phyloP scores from a whole-genome alignment of 2,329 filamentous ascomycete species.

The Pseudogymnoascus sp. region DNA sequence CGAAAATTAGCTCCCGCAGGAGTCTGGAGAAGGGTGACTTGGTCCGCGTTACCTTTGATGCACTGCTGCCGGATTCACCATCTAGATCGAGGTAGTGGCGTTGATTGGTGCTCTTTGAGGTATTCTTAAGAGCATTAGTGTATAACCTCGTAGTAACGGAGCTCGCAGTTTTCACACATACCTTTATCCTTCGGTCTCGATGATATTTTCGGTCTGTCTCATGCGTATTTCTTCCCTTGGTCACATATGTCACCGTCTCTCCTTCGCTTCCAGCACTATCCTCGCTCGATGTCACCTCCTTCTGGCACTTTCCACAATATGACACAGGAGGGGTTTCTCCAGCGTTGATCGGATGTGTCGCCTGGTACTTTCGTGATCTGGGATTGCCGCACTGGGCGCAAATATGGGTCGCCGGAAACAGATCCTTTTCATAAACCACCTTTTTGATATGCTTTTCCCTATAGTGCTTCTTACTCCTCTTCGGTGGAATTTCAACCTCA shows the following conservation, averaged over 20 bases:
- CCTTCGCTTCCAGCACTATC: not conserved
- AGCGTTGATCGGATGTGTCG: slow-evolving; percentile 5
- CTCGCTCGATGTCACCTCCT: not conserved
- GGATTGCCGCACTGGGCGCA: slow-evolving; percentile 3
- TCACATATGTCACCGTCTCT: not conserved
- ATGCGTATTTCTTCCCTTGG: not conserved
- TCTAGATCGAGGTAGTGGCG: not conserved
- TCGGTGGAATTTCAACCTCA: not conserved
- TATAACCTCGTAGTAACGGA: not conserved
- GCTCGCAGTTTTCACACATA: not conserved
- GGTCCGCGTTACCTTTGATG: not conserved
- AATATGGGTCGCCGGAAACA: not conserved
- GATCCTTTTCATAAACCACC: not conserved
- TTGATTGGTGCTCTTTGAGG: not conserved
- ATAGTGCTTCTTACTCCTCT: not conserved
- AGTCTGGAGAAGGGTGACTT: not conserved
- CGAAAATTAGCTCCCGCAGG: not conserved
- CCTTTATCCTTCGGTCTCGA: slow-evolving; percentile 6
- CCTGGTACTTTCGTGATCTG: slow-evolving; percentile 1
- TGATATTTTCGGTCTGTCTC: not conserved
- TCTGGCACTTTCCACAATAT: slow-evolving; percentile 1
- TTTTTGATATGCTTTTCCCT: not conserved
- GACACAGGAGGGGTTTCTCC: not conserved
- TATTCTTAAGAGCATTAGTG: not conserved
- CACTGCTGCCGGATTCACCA: not conserved